These are phyloP conservation scores for Stygiomarasmius scandens DNA, from an alignment of 1,284 basidiomycete genomes.

Conservation along the genomic window DNA sequence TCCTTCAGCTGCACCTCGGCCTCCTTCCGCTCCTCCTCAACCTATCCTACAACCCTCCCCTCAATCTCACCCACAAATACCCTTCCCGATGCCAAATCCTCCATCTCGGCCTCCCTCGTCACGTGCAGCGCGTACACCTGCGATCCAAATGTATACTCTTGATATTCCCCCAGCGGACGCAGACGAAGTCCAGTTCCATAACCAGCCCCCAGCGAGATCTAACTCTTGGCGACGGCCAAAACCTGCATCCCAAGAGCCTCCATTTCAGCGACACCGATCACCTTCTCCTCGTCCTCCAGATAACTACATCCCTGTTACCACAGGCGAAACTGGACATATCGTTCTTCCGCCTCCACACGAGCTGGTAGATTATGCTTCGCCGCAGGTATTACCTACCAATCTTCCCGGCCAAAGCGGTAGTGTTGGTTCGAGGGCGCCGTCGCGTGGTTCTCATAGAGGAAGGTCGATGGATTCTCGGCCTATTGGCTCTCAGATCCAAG, in stretches of 20 bases:
- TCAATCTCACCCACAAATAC: background rate
- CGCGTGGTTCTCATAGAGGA: background rate
- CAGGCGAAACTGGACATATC: slow-evolving; percentile 20
- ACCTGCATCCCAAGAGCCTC: background rate
- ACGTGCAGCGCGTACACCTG: slow-evolving; percentile 11
- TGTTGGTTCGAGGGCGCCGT: background rate
- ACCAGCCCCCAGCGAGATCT: slow-evolving; percentile 2
- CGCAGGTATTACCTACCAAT: background rate
- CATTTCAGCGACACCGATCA: background rate
- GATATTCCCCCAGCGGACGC: slow-evolving; percentile 15
- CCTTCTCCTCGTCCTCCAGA: slow-evolving; percentile 21
- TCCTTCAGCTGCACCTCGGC: background rate
- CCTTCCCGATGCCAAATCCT: background rate
- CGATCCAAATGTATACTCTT: slow-evolving; percentile 11
- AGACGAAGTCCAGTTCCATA: slow-evolving; percentile 11
- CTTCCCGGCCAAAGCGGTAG: background rate
- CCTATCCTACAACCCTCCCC: background rate
- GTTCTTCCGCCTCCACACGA: slow-evolving; percentile 22
- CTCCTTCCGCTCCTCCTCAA: background rate
- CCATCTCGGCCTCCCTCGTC: slow-evolving; percentile 1
- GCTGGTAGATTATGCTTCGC: slow-evolving; percentile 7
- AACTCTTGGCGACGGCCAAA: slow-evolving; percentile 5
- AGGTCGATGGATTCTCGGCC: background rate
- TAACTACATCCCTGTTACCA: slow-evolving; percentile 24
- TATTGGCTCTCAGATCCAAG: background rate